These are phyloP conservation scores for Syzygium malaccense DNA, from an alignment of 441 rosid species.

Conservation along the genomic window DNA sequence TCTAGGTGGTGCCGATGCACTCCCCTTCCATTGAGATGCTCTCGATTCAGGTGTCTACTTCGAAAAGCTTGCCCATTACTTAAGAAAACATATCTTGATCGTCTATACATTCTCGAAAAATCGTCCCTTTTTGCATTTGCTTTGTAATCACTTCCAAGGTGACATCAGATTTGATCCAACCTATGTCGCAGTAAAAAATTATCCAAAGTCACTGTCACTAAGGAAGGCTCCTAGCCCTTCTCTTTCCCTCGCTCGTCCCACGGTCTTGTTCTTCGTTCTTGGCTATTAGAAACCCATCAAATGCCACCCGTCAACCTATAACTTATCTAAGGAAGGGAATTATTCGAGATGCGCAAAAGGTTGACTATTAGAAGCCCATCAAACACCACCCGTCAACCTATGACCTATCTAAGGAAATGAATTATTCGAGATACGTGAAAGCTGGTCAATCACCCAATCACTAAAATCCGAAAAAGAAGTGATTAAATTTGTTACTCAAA, in stretches of 20 bases:
- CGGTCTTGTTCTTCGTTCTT: no score
- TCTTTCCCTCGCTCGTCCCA: neutral
- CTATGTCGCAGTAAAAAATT: neutral
- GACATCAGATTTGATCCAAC: neutral
- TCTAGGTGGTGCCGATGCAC: neutral
- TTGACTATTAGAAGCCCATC: no score
- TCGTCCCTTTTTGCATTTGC: neutral
- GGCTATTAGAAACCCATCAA: neutral
- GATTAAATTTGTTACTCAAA: neutral
- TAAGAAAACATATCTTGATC: neutral
- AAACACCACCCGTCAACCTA: no score
- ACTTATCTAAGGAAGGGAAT: neutral
- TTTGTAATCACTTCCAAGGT: neutral
- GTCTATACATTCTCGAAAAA: neutral
- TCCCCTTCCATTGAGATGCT: neutral
- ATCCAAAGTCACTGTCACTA: neutral
- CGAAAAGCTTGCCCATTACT: neutral
- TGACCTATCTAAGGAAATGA: no score
- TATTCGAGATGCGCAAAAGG: neutral
- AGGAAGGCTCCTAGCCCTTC: neutral
- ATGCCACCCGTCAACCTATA: neutral
- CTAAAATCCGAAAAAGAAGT: neutral
- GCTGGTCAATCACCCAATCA: rapidly evolving
- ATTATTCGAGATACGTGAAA: neutral
- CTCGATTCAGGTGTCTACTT: neutral